Conservation (phyloP, 805 yeast genomes). For the Teunomyces tritomae region DNA sequence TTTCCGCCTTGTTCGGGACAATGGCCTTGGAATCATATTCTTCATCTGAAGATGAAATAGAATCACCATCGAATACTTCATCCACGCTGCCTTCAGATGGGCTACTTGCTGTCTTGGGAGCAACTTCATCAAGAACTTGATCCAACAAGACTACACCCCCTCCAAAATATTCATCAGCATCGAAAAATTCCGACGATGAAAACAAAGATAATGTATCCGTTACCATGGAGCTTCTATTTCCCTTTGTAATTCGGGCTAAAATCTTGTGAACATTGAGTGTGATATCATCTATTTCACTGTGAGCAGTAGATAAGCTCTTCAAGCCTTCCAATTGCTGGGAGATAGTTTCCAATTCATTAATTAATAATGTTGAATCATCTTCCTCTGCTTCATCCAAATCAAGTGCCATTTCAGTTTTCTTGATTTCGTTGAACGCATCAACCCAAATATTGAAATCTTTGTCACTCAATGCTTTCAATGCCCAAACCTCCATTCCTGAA, state of each 20-base stretch:
- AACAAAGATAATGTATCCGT: slow-evolving; percentile 27
- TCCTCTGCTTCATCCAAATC: slow-evolving; percentile 7
- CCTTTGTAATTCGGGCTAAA: slow-evolving; percentile 11
- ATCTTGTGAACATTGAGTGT: slow-evolving; percentile 20
- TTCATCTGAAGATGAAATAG: slow-evolving; percentile 16
- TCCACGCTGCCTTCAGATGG: slow-evolving; percentile 16
- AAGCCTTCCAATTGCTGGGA: slow-evolving; percentile 3
- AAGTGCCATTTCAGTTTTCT: slow-evolving; percentile 17
- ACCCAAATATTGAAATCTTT: slow-evolving; percentile 81
- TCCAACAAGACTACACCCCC: slow-evolving; percentile 56
- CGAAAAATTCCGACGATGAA: slow-evolving; percentile 41
- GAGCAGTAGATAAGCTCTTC: slow-evolving; percentile 3
- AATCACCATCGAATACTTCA: slow-evolving; percentile 14
- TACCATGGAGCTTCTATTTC: slow-evolving; percentile 8
- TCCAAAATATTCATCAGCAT: slow-evolving; percentile 60
- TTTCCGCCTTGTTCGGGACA: neutral
- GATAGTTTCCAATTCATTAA: slow-evolving; percentile 8
- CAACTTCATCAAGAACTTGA: slow-evolving; percentile 6
- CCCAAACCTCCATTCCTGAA: slow-evolving; percentile 96
- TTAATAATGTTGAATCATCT: slow-evolving; percentile 9
- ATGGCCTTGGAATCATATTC: slow-evolving; percentile 2
- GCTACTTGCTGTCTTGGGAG: neutral
- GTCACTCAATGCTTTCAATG: slow-evolving; percentile 62
- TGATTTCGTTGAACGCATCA: slow-evolving; percentile 64
- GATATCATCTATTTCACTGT: slow-evolving; percentile 9